Conservation (phyloP, 768 basidiomycete genomes). For the Scleroderma citrinum region DNA sequence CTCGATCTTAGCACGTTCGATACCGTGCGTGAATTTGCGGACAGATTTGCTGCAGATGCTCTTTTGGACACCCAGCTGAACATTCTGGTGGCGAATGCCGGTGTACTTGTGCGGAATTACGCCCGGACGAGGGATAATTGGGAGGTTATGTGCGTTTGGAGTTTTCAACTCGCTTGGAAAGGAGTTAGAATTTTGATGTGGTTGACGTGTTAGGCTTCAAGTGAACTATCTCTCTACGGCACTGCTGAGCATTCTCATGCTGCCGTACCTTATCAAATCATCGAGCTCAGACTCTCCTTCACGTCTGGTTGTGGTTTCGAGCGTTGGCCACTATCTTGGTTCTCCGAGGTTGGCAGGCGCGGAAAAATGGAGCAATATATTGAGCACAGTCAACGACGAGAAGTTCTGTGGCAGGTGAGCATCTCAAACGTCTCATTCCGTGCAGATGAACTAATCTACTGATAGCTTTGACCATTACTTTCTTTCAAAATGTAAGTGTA, state of each 20-base stretch:
- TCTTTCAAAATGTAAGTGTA: slow-evolving; percentile 21
- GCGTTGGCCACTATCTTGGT: slow-evolving; percentile 20
- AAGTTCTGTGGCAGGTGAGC: slow-evolving; percentile 19
- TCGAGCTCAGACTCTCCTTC: slow-evolving; percentile 18
- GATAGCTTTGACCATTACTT: slow-evolving; percentile 15
- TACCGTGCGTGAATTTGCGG: slow-evolving; percentile 28
- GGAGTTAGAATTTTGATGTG: too few species aligned
- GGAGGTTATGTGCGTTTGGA: slow-evolving; percentile 38
- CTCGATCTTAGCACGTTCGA: slow-evolving; percentile 31
- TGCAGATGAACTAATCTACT: not conserved
- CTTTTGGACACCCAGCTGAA: slow-evolving; percentile 16
- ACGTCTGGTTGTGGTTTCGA: slow-evolving; percentile 27
- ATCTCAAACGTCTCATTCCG: not conserved
- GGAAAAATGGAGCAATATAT: slow-evolving; percentile 12
- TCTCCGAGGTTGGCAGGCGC: slow-evolving; percentile 1
- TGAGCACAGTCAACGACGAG: slow-evolving; percentile 18
- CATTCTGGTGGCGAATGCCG: slow-evolving; percentile 30
- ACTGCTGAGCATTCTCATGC: slow-evolving; percentile 27
- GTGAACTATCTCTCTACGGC: slow-evolving; percentile 32
- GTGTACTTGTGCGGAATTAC: slow-evolving; percentile 12
- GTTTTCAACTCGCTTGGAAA: too few species aligned
- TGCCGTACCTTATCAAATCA: slow-evolving; percentile 28
- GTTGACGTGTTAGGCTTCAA: slow-evolving; percentile 23
- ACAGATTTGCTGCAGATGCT: slow-evolving; percentile 22
- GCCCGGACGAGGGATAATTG: slow-evolving; percentile 40